phyloP scores from a whole-genome alignment of 305 asterid species.

The Fraxinus baroniana region DNA sequence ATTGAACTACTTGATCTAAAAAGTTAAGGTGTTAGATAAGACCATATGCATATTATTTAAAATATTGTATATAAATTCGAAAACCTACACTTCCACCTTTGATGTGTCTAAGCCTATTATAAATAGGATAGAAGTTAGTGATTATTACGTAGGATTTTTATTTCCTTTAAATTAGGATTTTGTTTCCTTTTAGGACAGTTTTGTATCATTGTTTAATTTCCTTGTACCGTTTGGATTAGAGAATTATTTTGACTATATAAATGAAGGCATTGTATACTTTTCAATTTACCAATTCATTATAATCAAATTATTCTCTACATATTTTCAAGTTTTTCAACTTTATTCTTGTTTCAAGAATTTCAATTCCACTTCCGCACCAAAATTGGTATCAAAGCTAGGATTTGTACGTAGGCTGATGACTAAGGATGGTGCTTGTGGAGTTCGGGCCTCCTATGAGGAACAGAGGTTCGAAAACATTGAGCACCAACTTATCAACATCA shows the following conservation, averaged over 20 bases:
- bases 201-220: background rate
- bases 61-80: too few species aligned
- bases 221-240: background rate
- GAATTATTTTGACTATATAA: background rate
- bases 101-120: background rate
- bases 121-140: background rate
- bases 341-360: background rate
- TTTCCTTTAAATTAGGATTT: background rate
- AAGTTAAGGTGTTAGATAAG: background rate
- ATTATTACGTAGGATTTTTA: background rate
- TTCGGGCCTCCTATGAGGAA: background rate
- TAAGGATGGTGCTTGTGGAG: background rate
- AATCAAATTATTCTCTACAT: background rate
- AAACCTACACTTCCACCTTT: background rate
- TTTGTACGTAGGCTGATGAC: background rate
- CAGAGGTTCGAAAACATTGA: background rate
- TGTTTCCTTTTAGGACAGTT: background rate
- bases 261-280: background rate
- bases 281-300: background rate
- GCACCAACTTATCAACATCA: background rate
- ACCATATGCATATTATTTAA: background rate
- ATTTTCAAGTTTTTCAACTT: background rate
- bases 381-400: background rate
- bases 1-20: background rate
- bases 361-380: background rate